Base-by-base conservation (phyloP, 352 stramenopile species). In the Phytopythium boreale region DNA sequence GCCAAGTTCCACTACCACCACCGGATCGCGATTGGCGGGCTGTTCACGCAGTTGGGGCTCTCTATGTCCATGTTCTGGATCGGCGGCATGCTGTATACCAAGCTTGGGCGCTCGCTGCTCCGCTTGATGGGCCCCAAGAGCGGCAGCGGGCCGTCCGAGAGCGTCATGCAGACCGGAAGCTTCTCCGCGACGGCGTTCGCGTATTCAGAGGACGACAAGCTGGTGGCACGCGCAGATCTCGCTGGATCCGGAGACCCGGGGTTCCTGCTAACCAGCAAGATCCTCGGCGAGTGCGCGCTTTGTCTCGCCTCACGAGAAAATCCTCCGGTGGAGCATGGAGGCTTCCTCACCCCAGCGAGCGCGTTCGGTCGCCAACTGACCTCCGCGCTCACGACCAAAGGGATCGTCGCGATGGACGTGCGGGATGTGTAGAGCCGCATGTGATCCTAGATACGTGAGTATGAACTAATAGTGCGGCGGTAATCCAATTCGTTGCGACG, bases 111-210 rank as follows among this genome's bases (percentile, higher is more conserved):
- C 7, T 67, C 70, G 46, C 61, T 95, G 7, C 44, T 95, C 29
- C 73, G 76, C 39, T 79, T 77, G 59, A 27, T 94, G 22, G 64
- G 88, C 12, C 86, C 89, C 10, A 71, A 70, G 63, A 69, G 87
- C 8, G 88, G 88, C 39, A 59, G 88, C 64, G 92, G 90, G 1
- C 88, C 89, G 2, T 79, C 74, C 11, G 73, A 89, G 44, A 70
- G 87, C 37, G 57, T 75, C 15, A 87, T 96, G 79, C 39, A 76
- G 14, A 76, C 86, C 24, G 90, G 88, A 26, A 89, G 77, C 55
- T 79, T 91, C 26, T 75, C 77, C 27, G 64, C 91, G 8, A 66
- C 80, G 19, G 66, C 67, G 14, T 73, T 82, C n/a, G 77, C 63
- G 14, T 81, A 75, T 56, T 71, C 70, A 4, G 67, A 75, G 17